phyloP scores from a whole-genome alignment of 345 rosid genomes.

The Clarkia xantiana region DNA sequence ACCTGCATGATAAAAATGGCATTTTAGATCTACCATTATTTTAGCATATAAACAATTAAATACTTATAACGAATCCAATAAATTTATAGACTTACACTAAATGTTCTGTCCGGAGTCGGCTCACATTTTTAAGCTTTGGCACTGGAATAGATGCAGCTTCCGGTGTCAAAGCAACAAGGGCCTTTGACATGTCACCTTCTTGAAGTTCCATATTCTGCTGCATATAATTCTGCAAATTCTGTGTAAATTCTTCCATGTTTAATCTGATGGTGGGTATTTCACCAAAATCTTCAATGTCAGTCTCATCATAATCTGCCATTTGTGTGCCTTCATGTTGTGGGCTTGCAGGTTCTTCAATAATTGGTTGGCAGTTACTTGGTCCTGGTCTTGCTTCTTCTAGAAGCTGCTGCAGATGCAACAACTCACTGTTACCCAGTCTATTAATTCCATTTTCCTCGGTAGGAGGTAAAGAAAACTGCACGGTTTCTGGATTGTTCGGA shows the following conservation, averaged over 20 bases:
- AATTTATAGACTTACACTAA: conserved; percentile 55
- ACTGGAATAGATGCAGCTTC: conserved; percentile 72
- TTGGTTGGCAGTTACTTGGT: conserved; percentile 41
- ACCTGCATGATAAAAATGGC: conserved; percentile 34
- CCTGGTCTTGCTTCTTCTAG: conserved; percentile 14
- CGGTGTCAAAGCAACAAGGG: conserved; percentile 65
- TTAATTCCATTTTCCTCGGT: conserved; percentile 20
- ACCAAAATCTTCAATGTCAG: conserved; percentile 45
- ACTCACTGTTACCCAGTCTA: neutral
- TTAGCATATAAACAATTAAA: too few relatives aligned
- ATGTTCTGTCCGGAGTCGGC: conserved; percentile 81
- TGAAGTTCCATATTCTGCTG: conserved; percentile 56
- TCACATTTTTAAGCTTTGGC: conserved; percentile 72
- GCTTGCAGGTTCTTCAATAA: conserved; percentile 77
- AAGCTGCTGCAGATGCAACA: too few relatives aligned
- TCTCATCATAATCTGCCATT: conserved; percentile 41
- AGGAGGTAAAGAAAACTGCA: conserved; percentile 28
- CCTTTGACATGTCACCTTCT: conserved; percentile 54
- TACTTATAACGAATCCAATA: neutral
- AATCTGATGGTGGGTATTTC: conserved; percentile 75
- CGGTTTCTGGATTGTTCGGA: conserved; percentile 21
- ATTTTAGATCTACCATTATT: neutral
- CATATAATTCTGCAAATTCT: conserved; percentile 50
- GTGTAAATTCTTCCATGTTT: conserved; percentile 49
- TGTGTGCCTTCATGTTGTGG: conserved; percentile 46